Evolutionary conservation across 257 asterid species (phyloP), one percentile per base, ranked within the genome.

Genomic region (Linaria vulgaris): DNA sequence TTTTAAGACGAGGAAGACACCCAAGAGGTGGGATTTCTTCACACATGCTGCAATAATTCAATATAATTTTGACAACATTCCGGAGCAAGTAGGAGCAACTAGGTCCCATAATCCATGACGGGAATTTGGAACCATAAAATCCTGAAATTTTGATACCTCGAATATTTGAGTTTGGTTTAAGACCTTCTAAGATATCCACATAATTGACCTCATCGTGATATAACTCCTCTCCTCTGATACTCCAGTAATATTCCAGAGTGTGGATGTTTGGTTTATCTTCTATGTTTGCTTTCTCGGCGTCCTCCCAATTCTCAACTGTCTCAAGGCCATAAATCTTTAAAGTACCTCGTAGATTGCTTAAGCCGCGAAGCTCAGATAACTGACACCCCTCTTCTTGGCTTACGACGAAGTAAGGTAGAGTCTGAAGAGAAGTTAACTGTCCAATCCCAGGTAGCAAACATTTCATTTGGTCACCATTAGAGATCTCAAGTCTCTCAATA

Each of bases 221-320:
- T 5, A 6, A 9, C 48, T 57, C 31, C 7, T 38, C 20, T 34
- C 56, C 49, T 57, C 63, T 17, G 17, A 6, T 7, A 57, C 48
- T 57, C 66, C 65, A 67, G 39, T 58, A 39, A 27, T 66, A 68
- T 59, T 56, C 60, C 31, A 63, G 37, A 13, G 54, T 45, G 7
- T 55, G 45, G 21, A 71, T 39, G 7, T 49, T 20, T 10, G 50
- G 38, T 21, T 71, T 71, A 23, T 13, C 12, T 44, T 49, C 48
- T n/a, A 72, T 37, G n/a, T 61, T 73, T 34, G 74, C 78, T 63
- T 43, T 51, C 17, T 12, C 55, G 17, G 78, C 70, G 12, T 63
- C 78, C 11, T 38, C 61, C 1, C 41, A 7, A 25, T 63, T 20
- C 23, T 12, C 12, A 50, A 68, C 45, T 27, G 55, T 68, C 37